Evolutionary conservation across 176 grass and related monocot genomes (phyloP), one percentile per base, ranked within the genome.

Genomic region (Chrysopogon serrulatus): DNA sequence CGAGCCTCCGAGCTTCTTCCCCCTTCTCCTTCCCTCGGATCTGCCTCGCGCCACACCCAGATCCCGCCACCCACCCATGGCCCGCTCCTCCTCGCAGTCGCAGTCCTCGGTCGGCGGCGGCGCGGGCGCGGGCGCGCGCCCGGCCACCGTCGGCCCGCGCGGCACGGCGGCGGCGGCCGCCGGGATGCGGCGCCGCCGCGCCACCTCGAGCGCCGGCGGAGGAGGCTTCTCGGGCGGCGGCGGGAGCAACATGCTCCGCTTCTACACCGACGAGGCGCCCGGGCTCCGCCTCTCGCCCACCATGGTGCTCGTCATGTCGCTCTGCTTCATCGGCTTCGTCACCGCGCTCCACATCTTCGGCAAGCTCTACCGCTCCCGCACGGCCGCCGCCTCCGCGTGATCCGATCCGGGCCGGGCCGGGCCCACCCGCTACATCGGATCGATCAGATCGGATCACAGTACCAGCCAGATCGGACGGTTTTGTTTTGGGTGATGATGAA

Each of bases 191-290:
- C 86, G 91, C 51, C 83, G 94, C 80, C 86, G 88, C 19, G 21
- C 84, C 54, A 69, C 82, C 39, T 16, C 35, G 2, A 31, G 17
- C 8, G 70, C 57, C 33, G 75, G 79, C 7, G 88, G 71, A 13
- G 92, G 85, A 0, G 89, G 76, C 54, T 88, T 87, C 88, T 89
- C 83, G 10, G 88, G 90, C 32, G 78, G 37, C 28, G 88, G 88
- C 5, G 90, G 88, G 15, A 96, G 80, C 90, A 95, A 92, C 90
- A 92, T 95, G 93, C 90, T 95, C 21, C 88, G 90, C 49, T 95
- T 95, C 90, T 95, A 95, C 88, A 95, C 93, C 76, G 93, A 95
- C 75, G 93, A 95, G 74, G 90, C 88, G 8, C 93, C 93, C 9
- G 90, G 90, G 4, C 85, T 93, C 27, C 91, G 91, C 79, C 91